These are phyloP conservation scores for Ogataea paradorogensis DNA, from an alignment of 805 yeast genomes.

Conservation along the genomic window DNA sequence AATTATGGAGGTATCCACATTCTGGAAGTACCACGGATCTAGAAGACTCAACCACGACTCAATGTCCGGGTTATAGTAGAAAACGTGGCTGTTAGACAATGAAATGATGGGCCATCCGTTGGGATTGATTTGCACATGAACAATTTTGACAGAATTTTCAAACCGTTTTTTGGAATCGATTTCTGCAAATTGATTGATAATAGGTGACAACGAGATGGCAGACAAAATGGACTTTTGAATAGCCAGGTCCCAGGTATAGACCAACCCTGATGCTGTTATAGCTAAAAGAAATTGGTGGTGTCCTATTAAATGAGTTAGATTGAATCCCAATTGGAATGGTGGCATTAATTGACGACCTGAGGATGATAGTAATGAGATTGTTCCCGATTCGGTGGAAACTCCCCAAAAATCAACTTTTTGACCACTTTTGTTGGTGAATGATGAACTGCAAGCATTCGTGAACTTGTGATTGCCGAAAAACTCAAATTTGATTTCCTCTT, in stretches of 20 bases:
- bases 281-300: constrained; percentile 36
- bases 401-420: constrained; percentile 53
- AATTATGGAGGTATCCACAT: constrained; percentile 4
- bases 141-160: constrained; percentile 23
- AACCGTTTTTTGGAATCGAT: constrained; percentile 25
- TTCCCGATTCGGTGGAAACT: constrained; percentile 57
- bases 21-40: constrained; percentile 36
- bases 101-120: constrained; percentile 44
- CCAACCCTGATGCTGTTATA: constrained; percentile 48
- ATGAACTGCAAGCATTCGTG: constrained; percentile 32
- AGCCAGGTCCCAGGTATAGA: constrained; percentile 50
- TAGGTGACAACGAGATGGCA: constrained; percentile 51
- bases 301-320: constrained; percentile 39
- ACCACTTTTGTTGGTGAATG: constrained; percentile 33
- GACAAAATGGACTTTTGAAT: constrained; percentile 33
- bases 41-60: constrained; percentile 46
- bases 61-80: constrained; percentile 40
- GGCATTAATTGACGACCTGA: constrained; percentile 48
- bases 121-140: constrained; percentile 23
- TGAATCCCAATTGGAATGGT: constrained; percentile 49
- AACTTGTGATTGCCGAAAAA: constrained; percentile 40
- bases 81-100: constrained; percentile 39
- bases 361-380: constrained; percentile 44
- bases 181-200: constrained; percentile 39
- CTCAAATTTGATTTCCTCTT: constrained; percentile 33